Conservation (phyloP, 768 basidiomycete species). For the Kwoniella heveanensis region DNA sequence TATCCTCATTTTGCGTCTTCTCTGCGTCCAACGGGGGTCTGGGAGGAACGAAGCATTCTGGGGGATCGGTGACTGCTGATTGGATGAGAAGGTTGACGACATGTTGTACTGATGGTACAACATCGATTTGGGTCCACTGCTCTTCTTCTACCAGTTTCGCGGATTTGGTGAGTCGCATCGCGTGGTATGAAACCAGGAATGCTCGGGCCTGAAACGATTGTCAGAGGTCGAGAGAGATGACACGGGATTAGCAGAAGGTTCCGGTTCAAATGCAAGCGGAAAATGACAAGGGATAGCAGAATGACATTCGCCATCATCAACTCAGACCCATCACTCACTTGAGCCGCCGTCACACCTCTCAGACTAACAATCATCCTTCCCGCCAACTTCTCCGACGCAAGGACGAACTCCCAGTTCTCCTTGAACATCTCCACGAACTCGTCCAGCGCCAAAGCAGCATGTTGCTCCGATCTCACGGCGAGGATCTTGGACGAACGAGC, state of each 20-base stretch:
- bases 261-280: too few relatives aligned
- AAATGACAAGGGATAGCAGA: too few relatives aligned
- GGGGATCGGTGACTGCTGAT: conserved; percentile 78
- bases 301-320: too few relatives aligned
- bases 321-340: conserved; percentile 59
- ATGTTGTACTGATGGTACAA: conserved; percentile 68
- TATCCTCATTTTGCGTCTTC: conserved; percentile 52
- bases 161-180: conserved; percentile 71
- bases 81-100: conserved; percentile 74
- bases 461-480: conserved; percentile 73
- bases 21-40: conserved; percentile 18
- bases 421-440: conserved; percentile 82
- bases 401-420: conserved; percentile 84
- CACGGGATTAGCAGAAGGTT: conserved; percentile 10
- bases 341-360: conserved; percentile 78
- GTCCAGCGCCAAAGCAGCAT: conserved; percentile 69
- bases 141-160: conserved; percentile 95
- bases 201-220: conserved; percentile 67
- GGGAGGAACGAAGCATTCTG: conserved; percentile 63
- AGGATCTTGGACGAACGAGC: conserved; percentile 78
- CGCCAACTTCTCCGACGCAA: conserved; percentile 80
- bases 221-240: neutral
- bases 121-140: conserved; percentile 82
- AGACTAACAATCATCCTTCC: conserved; percentile 90
- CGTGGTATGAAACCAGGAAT: conserved; percentile 85